Evolutionary conservation across 139 green algal genomes (phyloP), one percentile per base, ranked within the genome.

Genomic region (Chlamydomonas asymmetrica): DNA sequence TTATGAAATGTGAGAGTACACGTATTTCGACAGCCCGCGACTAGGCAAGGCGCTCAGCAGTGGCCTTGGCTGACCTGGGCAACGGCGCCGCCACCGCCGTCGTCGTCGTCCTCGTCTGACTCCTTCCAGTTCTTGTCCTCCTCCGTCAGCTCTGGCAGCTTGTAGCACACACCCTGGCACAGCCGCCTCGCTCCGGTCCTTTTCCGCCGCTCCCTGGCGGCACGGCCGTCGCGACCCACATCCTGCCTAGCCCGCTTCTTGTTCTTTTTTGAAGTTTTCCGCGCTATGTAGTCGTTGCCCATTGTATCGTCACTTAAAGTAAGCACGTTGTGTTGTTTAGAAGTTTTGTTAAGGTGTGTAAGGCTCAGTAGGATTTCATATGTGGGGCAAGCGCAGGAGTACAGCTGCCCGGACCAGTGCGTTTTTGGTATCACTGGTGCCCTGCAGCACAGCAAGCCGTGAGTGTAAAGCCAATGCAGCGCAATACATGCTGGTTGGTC

Each of bases 251-350:
- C 61, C 49, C 49, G 27, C 37, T 79, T 61, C 62, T 89, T 91
- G 4, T 79, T 61, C 31, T 89, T 90, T 67, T 93, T 94, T 18
- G 80, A 79, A 3, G 67, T 23, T 57, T 93, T 92, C 5, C 90
- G 73, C 0, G 84, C 81, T 8, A 76, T 39, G 49, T 91, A 94
- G 39, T 94, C 90, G 7, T 82, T 73, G 0, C 78, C 89, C 90
- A 94, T 94, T 18, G 48, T n/a, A n/a, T n/a, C n/a, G n/a, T n/a
- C n/a, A n/a, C n/a, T n/a, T n/a, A n/a, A n/a, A n/a, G n/a, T n/a
- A n/a, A n/a, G n/a, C n/a, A n/a, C n/a, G n/a, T n/a, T n/a, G n/a
- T n/a, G n/a, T n/a, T n/a, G n/a, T n/a, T n/a, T n/a, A n/a, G n/a
- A n/a, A n/a, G n/a, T n/a, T n/a, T n/a, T n/a, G n/a, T n/a, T n/a